phyloP scores from a whole-genome alignment of 2,329 filamentous ascomycete species.

The Cladosporium sp. region DNA sequence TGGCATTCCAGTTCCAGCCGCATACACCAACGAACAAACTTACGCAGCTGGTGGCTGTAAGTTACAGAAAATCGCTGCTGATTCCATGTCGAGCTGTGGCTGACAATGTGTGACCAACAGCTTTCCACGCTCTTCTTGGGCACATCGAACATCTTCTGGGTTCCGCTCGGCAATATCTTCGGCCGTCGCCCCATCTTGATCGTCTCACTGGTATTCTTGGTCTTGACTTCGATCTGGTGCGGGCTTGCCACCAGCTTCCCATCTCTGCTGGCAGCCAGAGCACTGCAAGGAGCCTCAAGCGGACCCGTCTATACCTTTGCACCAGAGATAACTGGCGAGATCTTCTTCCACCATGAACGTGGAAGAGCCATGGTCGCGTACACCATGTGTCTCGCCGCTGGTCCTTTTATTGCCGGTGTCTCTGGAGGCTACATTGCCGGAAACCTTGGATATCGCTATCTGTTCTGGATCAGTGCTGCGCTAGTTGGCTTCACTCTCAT shows the following conservation, averaged over 20 bases:
- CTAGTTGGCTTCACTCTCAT: constrained; percentile 31
- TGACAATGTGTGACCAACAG: not conserved
- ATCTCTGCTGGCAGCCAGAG: constrained; percentile 35
- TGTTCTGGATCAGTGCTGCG: constrained; percentile 40
- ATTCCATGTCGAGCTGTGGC: not conserved
- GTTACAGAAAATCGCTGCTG: not conserved
- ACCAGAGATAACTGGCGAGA: constrained; percentile 38
- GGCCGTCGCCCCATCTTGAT: constrained; percentile 38
- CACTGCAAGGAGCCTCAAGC: constrained; percentile 36
- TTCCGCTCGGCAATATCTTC: constrained; percentile 39
- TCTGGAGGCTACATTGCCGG: constrained; percentile 40
- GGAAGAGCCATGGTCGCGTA: constrained; percentile 36
- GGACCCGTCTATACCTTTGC: constrained; percentile 38
- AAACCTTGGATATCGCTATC: constrained; percentile 32
- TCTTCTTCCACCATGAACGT: constrained; percentile 41
- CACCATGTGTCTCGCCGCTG: constrained; percentile 8
- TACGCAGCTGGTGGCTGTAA: constrained; percentile 34
- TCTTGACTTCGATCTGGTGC: constrained; percentile 37
- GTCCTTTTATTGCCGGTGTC: constrained; percentile 30
- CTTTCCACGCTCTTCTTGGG: constrained; percentile 32
- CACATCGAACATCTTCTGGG: constrained; percentile 38
- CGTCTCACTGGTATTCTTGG: constrained; percentile 31
- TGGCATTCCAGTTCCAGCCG: constrained; percentile 27
- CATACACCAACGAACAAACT: constrained; percentile 30
- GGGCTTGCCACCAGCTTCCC: constrained; percentile 34